Evolutionary conservation across 2,329 filamentous ascomycete genomes (phyloP).

Genomic region (Aurifilum marmelostoma): DNA sequence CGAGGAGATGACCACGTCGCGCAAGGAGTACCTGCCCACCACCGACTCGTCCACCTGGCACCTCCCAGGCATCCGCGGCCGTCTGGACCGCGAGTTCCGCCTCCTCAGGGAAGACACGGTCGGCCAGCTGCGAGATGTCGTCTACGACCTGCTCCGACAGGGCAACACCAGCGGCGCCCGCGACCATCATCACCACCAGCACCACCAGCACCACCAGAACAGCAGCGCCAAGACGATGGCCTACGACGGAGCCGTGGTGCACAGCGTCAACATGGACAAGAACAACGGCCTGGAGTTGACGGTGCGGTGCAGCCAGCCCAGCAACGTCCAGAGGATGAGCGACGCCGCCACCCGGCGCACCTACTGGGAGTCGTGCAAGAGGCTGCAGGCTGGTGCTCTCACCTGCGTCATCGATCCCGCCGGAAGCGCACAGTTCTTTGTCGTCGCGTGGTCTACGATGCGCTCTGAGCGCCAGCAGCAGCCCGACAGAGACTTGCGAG

Average conservation of each 20-base stretch:
- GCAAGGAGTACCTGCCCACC: conserved; percentile 45
- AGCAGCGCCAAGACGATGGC: conserved; percentile 40
- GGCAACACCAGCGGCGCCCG: conserved; percentile 32
- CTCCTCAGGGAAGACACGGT: conserved; percentile 59
- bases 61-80: conserved; percentile 47
- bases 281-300: conserved; percentile 48
- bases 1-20: conserved; percentile 43
- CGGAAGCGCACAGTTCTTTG: conserved; percentile 46
- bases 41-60: conserved; percentile 46
- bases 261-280: conserved; percentile 41
- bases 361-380: conserved; percentile 55
- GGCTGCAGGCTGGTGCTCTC: conserved; percentile 53
- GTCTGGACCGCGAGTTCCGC: conserved; percentile 59
- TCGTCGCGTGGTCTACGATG: conserved; percentile 41
- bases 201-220: conserved; percentile 10
- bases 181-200: conserved; percentile 13
- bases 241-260: conserved; percentile 42
- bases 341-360: conserved; percentile 42
- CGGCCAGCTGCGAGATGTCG: conserved; percentile 54
- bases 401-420: conserved; percentile 51
- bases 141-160: conserved; percentile 46
- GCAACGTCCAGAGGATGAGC: conserved; percentile 31
- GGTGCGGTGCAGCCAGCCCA: conserved; percentile 51
- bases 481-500: background rate
- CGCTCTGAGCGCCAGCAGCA: conserved; percentile 1